These are phyloP conservation scores for Fusarium sp. DNA, from an alignment of 2,329 filamentous ascomycete genomes.

Conservation along the genomic window DNA sequence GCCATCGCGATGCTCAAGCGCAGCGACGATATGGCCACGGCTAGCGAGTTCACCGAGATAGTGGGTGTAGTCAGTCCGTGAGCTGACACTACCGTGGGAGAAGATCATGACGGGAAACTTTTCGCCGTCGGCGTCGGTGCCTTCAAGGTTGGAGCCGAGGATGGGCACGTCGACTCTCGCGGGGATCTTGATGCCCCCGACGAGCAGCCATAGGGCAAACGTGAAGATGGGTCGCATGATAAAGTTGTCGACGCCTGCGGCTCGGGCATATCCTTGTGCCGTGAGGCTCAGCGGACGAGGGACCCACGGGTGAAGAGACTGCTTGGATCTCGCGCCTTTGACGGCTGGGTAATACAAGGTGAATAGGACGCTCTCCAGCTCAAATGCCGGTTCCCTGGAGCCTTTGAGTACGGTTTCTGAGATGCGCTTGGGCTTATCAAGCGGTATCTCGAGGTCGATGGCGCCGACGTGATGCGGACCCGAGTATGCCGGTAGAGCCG, in stretches of 20 bases:
- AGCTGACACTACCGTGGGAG: slow-evolving; percentile 64
- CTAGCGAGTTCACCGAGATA: slow-evolving; percentile 63
- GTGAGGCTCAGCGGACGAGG: slow-evolving; percentile 57
- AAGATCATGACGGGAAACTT: slow-evolving; percentile 62
- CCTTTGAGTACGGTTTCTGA: slow-evolving; percentile 50
- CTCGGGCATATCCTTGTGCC: slow-evolving; percentile 60
- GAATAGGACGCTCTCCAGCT: slow-evolving; percentile 61
- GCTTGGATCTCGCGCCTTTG: slow-evolving; percentile 41
- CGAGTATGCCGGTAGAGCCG: slow-evolving; percentile 57
- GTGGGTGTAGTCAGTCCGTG: slow-evolving; percentile 64
- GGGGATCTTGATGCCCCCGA: slow-evolving; percentile 59
- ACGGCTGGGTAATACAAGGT: slow-evolving; percentile 62
- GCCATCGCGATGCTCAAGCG: slow-evolving; percentile 65
- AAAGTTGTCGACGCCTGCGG: slow-evolving; percentile 58
- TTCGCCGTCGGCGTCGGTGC: slow-evolving; percentile 14
- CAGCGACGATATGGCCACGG: slow-evolving; percentile 62
- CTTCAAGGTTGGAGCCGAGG: slow-evolving; percentile 39
- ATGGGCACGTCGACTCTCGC: slow-evolving; percentile 61
- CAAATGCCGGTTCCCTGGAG: slow-evolving; percentile 55
- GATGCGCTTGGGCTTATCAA: slow-evolving; percentile 47
- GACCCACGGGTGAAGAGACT: slow-evolving; percentile 58
- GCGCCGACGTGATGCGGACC: slow-evolving; percentile 60
- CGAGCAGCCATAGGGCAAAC: slow-evolving; percentile 55
- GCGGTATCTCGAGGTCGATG: slow-evolving; percentile 60
- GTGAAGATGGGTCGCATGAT: slow-evolving; percentile 58